Percentiles rank a stretch among this genome's conserved stretches.
Conservation (phyloP, 2,329 filamentous ascomycete species). For the Penicillium sclerotiorum region DNA sequence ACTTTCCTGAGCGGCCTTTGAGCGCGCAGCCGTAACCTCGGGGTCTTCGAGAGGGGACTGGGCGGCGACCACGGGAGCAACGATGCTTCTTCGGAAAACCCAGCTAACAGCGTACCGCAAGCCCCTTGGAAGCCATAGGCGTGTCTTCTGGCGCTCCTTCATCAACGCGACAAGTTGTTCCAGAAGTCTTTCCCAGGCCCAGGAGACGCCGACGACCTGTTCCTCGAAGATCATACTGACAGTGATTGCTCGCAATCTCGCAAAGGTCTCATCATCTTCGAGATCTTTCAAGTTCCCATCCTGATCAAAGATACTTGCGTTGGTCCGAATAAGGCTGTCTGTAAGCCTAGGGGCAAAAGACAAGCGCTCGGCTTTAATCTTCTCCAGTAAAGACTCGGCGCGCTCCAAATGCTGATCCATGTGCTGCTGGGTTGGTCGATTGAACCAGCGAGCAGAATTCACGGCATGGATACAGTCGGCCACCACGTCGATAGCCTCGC, state of each 20-base stretch:
- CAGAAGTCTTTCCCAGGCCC: conserved; percentile 40
- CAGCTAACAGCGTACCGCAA: conserved; percentile 46
- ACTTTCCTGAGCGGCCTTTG: conserved; percentile 39
- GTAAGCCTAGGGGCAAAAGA: conserved; percentile 40
- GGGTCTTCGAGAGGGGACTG: conserved; percentile 27
- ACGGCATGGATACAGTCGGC: conserved; percentile 33
- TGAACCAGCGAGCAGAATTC: conserved; percentile 33
- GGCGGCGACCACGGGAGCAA: conserved; percentile 26
- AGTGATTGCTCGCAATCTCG: conserved; percentile 45
- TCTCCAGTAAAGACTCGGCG: conserved; percentile 22
- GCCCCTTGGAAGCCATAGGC: conserved; percentile 49
- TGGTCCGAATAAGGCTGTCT: conserved; percentile 43
- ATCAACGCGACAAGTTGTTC: conserved; percentile 42
- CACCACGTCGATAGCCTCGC: conserved; percentile 24
- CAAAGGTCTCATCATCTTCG: conserved; percentile 23
- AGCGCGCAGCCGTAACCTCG: conserved; percentile 32
- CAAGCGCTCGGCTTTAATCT: conserved; percentile 29
- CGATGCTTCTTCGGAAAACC: conserved; percentile 34
- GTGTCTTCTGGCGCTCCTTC: conserved; percentile 35
- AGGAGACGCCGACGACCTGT: conserved; percentile 36
- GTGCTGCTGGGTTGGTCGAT: conserved; percentile 23
- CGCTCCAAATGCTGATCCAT: conserved; percentile 25
- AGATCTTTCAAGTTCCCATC: conserved; percentile 40
- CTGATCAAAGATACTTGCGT: conserved; percentile 48
- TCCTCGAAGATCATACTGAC: conserved; percentile 54